A percentile compares a stretch with the other conserved stretches of the same genome.
These are phyloP conservation scores for Suillus hirtellus DNA, from an alignment of 768 basidiomycete species.

Conservation along the genomic window DNA sequence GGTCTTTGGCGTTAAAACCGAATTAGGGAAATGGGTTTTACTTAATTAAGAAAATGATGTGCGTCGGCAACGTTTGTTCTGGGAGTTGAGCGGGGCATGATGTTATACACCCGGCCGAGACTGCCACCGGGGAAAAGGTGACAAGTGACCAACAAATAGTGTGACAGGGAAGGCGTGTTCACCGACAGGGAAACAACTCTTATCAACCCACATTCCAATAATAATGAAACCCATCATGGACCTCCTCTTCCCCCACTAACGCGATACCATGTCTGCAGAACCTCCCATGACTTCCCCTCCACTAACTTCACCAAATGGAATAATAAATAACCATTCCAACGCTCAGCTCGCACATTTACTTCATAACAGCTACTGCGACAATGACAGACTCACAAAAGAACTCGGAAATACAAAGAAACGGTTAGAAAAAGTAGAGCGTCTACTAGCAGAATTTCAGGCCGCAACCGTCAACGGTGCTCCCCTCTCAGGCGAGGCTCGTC, in stretches of 20 bases:
- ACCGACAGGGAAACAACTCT: conserved; percentile 10
- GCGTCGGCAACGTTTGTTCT: conserved; percentile 32
- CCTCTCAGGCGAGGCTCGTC: conserved; percentile 35
- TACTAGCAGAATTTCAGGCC: conserved; percentile 32
- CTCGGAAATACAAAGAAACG: conserved; percentile 42
- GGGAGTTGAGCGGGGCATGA: conserved; percentile 11
- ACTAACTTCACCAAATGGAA: conserved; percentile 19
- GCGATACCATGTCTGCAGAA: conserved; percentile 22
- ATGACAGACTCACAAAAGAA: conserved; percentile 51
- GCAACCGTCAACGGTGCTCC: conserved; percentile 20
- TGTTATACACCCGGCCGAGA: conserved; percentile 10
- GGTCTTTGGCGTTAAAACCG: conserved; percentile 21
- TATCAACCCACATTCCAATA: conserved; percentile 8
- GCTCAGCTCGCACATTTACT: conserved; percentile 61
- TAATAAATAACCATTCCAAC: conserved; percentile 35
- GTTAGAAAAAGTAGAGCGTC: conserved; percentile 56
- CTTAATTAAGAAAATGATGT: conserved; percentile 19
- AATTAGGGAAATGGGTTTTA: conserved; percentile 16
- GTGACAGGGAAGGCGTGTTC: conserved; percentile 9
- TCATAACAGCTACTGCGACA: conserved; percentile 51
- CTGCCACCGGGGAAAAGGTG: conserved; percentile 8
- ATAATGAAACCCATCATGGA: conserved; percentile 10
- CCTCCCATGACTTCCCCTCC: conserved; percentile 18
- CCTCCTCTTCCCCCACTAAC: conserved; percentile 5
- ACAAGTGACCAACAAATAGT: conserved; percentile 6